phyloP scores from a whole-genome alignment of 176 grass and related monocot genomes.

The Metroxylon sagu region DNA sequence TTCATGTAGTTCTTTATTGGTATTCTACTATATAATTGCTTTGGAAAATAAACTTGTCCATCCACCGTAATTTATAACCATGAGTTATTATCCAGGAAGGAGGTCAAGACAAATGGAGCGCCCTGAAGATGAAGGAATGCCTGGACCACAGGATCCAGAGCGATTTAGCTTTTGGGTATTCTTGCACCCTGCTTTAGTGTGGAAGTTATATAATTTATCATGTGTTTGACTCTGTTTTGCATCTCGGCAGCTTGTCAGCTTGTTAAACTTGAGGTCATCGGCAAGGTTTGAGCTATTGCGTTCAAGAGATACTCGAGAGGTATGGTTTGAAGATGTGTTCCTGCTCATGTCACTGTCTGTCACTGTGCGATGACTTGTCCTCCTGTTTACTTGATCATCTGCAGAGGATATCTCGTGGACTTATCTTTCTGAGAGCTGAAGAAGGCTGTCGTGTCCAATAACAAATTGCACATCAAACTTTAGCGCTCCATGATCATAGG shows the following conservation, averaged over 20 bases:
- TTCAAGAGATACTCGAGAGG: slow-evolving; percentile 56
- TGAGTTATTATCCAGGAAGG: slow-evolving; percentile 37
- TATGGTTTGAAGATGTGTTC: slow-evolving; percentile 15
- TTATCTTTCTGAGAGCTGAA: slow-evolving; percentile 42
- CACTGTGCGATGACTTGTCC: neutral
- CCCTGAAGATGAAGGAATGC: slow-evolving; percentile 56
- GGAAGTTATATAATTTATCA: neutral
- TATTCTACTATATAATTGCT: too few species aligned
- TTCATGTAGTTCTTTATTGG: too few species aligned
- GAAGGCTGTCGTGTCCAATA: slow-evolving; percentile 82
- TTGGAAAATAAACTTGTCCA: too few species aligned
- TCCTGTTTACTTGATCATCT: slow-evolving; percentile 5
- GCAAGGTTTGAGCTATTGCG: slow-evolving; percentile 71
- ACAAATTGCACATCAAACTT: slow-evolving; percentile 10
- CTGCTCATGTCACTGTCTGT: too few species aligned
- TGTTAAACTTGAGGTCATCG: slow-evolving; percentile 79
- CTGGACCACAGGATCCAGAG: slow-evolving; percentile 70
- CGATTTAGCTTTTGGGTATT: slow-evolving; percentile 95
- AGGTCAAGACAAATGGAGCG: slow-evolving; percentile 51
- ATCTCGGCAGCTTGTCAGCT: slow-evolving; percentile 58
- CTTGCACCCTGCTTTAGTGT: slow-evolving; percentile 10
- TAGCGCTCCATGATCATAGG: neutral
- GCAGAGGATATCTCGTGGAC: slow-evolving; percentile 71
- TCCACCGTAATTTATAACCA: neutral
- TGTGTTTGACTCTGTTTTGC: neutral